Evolutionary conservation across 2,329 filamentous ascomycete genomes (phyloP), one percentile per base, ranked within the genome.

Genomic region (Colletotrichum sp.): DNA sequence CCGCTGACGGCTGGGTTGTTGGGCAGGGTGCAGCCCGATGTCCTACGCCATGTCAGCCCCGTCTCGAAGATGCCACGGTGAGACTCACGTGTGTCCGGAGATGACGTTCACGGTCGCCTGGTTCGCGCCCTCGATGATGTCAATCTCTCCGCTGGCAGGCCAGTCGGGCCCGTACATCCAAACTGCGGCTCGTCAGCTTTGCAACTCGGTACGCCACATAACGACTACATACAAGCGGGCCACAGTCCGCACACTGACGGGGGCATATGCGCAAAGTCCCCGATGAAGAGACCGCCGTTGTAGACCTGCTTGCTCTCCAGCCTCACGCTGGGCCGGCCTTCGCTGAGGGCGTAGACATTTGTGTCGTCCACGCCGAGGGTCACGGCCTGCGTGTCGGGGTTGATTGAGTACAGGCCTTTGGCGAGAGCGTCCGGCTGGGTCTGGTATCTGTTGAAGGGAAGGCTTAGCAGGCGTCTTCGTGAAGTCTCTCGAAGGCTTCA

Each of bases 181-280:
- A 80, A 90, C 88, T 89, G 63, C 63, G 34, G 52, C 59, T 72
- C 26, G 7, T 26, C n/a, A 44, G 36, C n/a, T 28, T 26, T n/a
- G 9, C 15, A 34, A 24, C 34, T 39, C 28, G 15, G n/a, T 9
- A 16, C 8, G 9, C 36, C 10, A 18, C 12, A 10, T 16, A 62
- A 34, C n/a, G 28, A 62, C 9, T 32, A 84, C 85, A 82, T 85
- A 92, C 89, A 95, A 83, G 93, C 92, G 70, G 94, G 94, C 94
- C 94, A 95, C 26, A 91, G 89, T 26, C 94, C 94, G 78, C 94
- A 96, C 67, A 91, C 87, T 3, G 92, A 92, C 3, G 88, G 89
- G 5, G 94, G 93, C 93, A 96, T 95, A 79, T 96, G 94, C 21
- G 88, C 87, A 68, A 95, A 90, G 81, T 96, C 94, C 26, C 93